phyloP scores from a whole-genome alignment of 1,139 yeast species.

The Lodderomyces metapsilosis region DNA sequence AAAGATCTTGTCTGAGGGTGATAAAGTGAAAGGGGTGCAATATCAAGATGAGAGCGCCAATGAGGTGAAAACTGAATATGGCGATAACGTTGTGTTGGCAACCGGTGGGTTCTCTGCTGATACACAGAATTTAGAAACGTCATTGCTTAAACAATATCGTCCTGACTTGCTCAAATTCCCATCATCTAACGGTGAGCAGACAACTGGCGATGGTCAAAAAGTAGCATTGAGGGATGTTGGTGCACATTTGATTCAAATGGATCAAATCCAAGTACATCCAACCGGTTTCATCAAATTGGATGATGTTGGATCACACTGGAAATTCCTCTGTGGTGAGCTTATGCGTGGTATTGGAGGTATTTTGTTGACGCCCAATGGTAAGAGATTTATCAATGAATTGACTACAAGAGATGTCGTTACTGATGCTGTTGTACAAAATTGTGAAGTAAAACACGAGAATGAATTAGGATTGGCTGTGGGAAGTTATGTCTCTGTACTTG shows the following conservation, averaged over 20 bases:
- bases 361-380: slow-evolving; percentile 32
- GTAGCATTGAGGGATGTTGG: slow-evolving; percentile 30
- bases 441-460: slow-evolving; percentile 17
- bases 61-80: slow-evolving; percentile 9
- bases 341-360: slow-evolving; percentile 40
- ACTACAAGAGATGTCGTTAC: slow-evolving; percentile 34
- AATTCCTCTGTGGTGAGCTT: slow-evolving; percentile 38
- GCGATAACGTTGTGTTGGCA: slow-evolving; percentile 30
- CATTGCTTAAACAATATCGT: slow-evolving; percentile 27
- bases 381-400: slow-evolving; percentile 35
- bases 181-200: slow-evolving; percentile 34
- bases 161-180: slow-evolving; percentile 34
- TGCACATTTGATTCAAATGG: slow-evolving; percentile 37
- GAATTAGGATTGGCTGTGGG: slow-evolving; percentile 13
- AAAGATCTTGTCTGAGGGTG: slow-evolving; percentile 16
- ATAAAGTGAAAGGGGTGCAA: slow-evolving; percentile 24
- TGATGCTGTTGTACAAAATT: slow-evolving; percentile 22
- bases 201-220: slow-evolving; percentile 41
- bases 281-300: slow-evolving; percentile 34
- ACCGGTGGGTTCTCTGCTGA: slow-evolving; percentile 44
- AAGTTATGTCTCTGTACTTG: slow-evolving; percentile 23
- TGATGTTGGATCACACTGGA: slow-evolving; percentile 21
- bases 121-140: slow-evolving; percentile 13
- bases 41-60: slow-evolving; percentile 13
- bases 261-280: slow-evolving; percentile 39